Base-by-base conservation (phyloP, 2,329 filamentous ascomycete species). In the Cyclaneusma minus region DNA sequence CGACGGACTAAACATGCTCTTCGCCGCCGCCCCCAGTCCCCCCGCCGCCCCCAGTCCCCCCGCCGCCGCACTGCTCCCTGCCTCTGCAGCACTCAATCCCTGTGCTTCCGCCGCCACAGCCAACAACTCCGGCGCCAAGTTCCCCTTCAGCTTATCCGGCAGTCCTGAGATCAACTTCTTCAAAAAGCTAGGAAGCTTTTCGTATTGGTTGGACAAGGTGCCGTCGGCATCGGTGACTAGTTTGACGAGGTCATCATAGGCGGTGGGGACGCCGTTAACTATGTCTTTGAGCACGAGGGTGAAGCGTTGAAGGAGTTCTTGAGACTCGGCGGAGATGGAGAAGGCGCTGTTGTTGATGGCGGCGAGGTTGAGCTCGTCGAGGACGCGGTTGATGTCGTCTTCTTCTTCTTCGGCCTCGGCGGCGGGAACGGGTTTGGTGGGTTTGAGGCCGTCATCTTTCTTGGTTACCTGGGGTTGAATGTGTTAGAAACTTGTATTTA, bases 281-380 rank as follows among this genome's bases (percentile, higher is more conserved):
- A 94, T 67, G 48, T 98, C 89, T 47, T 87, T 89, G 45, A 98
- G 78, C 17, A 94, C 75, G 29, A 84, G 62, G 2, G 83, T 91
- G 61, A 98, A 98, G 35, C 75, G 71, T 28, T 72, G 68, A 27
- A 93, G 68, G 16, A 93, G 64, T 35, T 82, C 76, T 34, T 83
- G 73, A 0, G 82, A 87, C 40, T 92, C 84, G 32, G 71, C 67
- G n/a, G 80, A 81, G 30, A 93, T 66, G 8, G 75, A 76, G 50
- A 94, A 81, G 33, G 81, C 81, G 31, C 74, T 76, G 55, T 91
- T 89, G 58, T 92, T 85, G 37, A 77, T 68, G 5, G 81, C 79
- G 4, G 78, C 69, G 16, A 92, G 69, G 45, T 91, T 85, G 34
- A 98, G 65, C 22, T 80, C 68, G 44, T 92, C 79, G 15, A 98